Evolutionary conservation across 2,329 filamentous ascomycete genomes (phyloP), one percentile per base, ranked within the genome.

Genomic region (Claviceps sorghi): DNA sequence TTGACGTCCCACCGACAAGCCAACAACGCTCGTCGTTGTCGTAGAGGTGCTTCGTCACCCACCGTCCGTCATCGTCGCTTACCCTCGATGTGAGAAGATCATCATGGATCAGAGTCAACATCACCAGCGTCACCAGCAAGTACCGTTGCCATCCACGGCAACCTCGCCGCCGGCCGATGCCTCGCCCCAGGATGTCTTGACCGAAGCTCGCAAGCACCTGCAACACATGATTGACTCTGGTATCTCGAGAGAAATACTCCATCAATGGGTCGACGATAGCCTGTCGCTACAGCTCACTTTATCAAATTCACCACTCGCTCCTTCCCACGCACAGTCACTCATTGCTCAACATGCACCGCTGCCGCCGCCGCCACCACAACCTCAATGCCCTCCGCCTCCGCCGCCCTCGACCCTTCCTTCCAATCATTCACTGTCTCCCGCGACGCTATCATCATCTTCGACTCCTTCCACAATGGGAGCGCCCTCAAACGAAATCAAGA

Each of bases 221-320:
- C 69, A 73, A 61, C 67, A 67, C 46, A 60, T 73, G 56, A 73
- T 73, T 56, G 70, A 72, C 54, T 70, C 69, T 17, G 70, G 70
- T 45, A 58, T 73, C 10, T 72, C 70, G 50, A 69, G 67, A 58
- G 70, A 72, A 53, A 59, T 68, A 42, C 64, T 70, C 30, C 67
- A 70, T 53, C 67, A 69, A 61, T 67, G 65, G 63, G 67, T 70
- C 52, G 67, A 69, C 52, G 63, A 65, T 49, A 65, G 64, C 58
- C 64, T 65, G 55, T 62, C 65, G 40, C 59, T 65, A 46, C 62
- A 62, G 58, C 66, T 63, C 50, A 62, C 52, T 44, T 51, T 54
- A 10, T 55, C 41, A 52, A 53, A 52, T 48, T 51, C 57, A 22
- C 55, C 53, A 48, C 55, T 53, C 59, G 54, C 53, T 53, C 46